Conservation (phyloP, 2,329 filamentous ascomycete genomes). For the Aspergillus novofumigatus region DNA sequence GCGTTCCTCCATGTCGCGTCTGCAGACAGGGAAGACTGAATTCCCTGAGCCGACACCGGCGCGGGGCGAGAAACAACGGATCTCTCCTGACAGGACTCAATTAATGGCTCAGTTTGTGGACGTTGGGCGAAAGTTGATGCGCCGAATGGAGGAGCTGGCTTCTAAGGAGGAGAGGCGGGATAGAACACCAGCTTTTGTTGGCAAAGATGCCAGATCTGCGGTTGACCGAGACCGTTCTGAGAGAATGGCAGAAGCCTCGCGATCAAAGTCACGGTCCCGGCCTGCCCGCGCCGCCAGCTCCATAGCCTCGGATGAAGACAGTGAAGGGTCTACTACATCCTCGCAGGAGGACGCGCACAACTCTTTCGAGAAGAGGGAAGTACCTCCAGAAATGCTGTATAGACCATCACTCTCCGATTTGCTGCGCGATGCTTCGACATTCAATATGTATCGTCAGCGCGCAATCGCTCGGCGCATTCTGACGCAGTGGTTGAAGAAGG, state of each 20-base stretch:
- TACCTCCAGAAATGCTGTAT: slow-evolving; percentile 41
- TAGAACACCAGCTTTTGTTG: slow-evolving; percentile 17
- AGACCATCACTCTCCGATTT: slow-evolving; percentile 49
- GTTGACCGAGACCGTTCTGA: slow-evolving; percentile 28
- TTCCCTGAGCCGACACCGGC: slow-evolving; percentile 24
- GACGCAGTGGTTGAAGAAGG: slow-evolving; percentile 46
- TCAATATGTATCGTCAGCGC: slow-evolving; percentile 41
- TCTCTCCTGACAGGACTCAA: slow-evolving; percentile 32
- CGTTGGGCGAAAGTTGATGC: slow-evolving; percentile 34
- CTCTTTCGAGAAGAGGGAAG: slow-evolving; percentile 22
- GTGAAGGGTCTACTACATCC: slow-evolving; percentile 15
- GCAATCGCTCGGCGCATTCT: slow-evolving; percentile 38
- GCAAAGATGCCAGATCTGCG: slow-evolving; percentile 24
- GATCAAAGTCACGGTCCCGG: slow-evolving; percentile 10
- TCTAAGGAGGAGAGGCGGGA: slow-evolving; percentile 14
- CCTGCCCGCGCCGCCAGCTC: slow-evolving; percentile 18
- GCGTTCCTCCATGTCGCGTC: slow-evolving; percentile 41
- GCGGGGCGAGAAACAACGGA: slow-evolving; percentile 11
- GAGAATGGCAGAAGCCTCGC: slow-evolving; percentile 21
- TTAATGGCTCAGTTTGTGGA: slow-evolving; percentile 37
- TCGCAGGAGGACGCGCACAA: slow-evolving; percentile 20
- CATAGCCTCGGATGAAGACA: slow-evolving; percentile 19
- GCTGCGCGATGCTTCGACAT: slow-evolving; percentile 48
- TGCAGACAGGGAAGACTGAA: slow-evolving; percentile 35
- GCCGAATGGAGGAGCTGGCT: slow-evolving; percentile 26